phyloP scores from a whole-genome alignment of 1,284 basidiomycete species.

The Ustilago lituana region DNA sequence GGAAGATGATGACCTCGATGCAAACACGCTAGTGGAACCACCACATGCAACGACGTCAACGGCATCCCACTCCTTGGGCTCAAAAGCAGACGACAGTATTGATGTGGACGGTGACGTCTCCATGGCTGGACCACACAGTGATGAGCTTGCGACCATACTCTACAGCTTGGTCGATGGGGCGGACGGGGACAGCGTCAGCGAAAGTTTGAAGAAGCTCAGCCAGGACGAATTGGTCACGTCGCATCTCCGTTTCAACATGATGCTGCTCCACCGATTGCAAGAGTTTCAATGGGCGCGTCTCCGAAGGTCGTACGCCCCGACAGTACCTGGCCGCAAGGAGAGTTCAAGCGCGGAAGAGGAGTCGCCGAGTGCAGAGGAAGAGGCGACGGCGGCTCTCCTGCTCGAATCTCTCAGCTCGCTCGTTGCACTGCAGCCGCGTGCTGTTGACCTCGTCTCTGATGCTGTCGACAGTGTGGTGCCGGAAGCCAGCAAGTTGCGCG shows the following conservation, averaged over 20 bases:
- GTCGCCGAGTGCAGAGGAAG: slow-evolving; percentile 38
- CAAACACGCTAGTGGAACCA: slow-evolving; percentile 4
- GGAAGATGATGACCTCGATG: slow-evolving; percentile 11
- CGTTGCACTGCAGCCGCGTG: slow-evolving; percentile 31
- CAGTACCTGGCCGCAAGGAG: slow-evolving; percentile 5
- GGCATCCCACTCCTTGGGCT: not conserved
- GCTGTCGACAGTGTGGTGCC: slow-evolving; percentile 16
- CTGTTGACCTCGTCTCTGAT: slow-evolving; percentile 12
- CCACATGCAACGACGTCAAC: no score
- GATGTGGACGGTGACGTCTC: slow-evolving; percentile 16
- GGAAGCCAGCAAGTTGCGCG: slow-evolving; percentile 18
- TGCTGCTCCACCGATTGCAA: slow-evolving; percentile 53
- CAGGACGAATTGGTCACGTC: slow-evolving; percentile 37
- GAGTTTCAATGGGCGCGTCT: slow-evolving; percentile 58
- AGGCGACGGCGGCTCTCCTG: slow-evolving; percentile 36
- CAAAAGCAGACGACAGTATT: not conserved
- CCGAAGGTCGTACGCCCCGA: slow-evolving; percentile 30
- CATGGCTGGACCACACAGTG: slow-evolving; percentile 5
- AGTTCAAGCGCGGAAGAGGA: slow-evolving; percentile 4
- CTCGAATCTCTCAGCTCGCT: slow-evolving; percentile 47
- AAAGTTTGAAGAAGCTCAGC: slow-evolving; percentile 35
- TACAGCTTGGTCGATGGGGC: slow-evolving; percentile 22
- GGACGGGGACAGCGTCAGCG: slow-evolving; percentile 18
- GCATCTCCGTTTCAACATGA: slow-evolving; percentile 47
- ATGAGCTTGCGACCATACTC: slow-evolving; percentile 10